Evolutionary conservation across 2,329 filamentous ascomycete species (phyloP).

Genomic region (Karstenula rhodostoma): DNA sequence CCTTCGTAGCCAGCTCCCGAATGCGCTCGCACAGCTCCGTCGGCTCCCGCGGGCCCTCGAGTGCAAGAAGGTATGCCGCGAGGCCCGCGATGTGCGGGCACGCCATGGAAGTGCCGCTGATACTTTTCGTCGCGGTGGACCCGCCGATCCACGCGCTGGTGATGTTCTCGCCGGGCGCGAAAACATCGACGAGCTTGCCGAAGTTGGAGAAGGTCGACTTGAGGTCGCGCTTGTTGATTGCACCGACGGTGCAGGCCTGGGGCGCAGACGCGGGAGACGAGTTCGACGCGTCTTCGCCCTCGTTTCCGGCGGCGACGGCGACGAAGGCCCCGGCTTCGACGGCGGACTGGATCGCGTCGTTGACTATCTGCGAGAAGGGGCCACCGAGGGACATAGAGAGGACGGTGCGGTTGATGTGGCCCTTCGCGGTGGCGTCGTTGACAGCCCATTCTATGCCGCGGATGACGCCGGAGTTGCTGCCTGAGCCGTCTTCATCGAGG

Average conservation of each 20-base stretch:
- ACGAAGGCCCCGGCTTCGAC: conserved; percentile 94
- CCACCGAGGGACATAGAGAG: conserved; percentile 99
- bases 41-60: background rate
- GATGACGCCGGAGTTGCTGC: conserved; percentile 98
- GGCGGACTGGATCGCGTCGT: conserved; percentile 91
- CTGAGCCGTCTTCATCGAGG: conserved; percentile 93
- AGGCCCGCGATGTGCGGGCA: conserved; percentile 97
- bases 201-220: conserved; percentile 99
- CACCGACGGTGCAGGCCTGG: conserved; percentile 94
- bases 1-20: background rate
- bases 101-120: conserved; percentile 99
- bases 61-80: conserved; percentile 78
- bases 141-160: conserved; percentile 97
- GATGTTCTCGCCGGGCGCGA: conserved; percentile 95
- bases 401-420: conserved; percentile 92
- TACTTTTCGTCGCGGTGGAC: conserved; percentile 96
- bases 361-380: conserved; percentile 92
- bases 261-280: conserved; percentile 95
- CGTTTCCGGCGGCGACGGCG: conserved; percentile 96
- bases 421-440: conserved; percentile 89
- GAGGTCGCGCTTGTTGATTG: conserved; percentile 89
- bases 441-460: conserved; percentile 98
- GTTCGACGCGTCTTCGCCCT: conserved; percentile 98
- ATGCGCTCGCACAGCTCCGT: background rate
- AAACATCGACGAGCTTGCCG: conserved; percentile 99